Evolutionary conservation across 768 basidiomycete species (phyloP).

Genomic region (Collybia mongolica): DNA sequence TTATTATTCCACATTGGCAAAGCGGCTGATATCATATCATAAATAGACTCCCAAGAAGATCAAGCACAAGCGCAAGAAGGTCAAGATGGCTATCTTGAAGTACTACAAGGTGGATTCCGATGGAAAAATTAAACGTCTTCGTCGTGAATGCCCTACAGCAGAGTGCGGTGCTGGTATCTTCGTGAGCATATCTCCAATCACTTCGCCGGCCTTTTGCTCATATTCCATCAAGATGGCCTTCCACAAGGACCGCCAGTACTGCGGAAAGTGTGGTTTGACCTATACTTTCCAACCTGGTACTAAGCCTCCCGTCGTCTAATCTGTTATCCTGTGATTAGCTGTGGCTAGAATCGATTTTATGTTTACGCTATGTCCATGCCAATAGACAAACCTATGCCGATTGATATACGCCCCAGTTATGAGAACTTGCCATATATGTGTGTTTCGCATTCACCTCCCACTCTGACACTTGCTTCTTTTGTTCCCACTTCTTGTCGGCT

Average conservation of each 20-base stretch:
- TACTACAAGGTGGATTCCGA: conserved; percentile 99
- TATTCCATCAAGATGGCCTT: conserved; percentile 80
- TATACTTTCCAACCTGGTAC: conserved; percentile 82
- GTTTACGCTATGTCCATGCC: no score
- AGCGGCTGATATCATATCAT: no score
- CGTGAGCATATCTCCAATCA: conserved; percentile 42
- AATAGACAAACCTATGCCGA: no score
- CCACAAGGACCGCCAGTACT: conserved; percentile 98
- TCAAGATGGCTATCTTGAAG: conserved; percentile 99
- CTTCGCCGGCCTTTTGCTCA: conserved; percentile 14
- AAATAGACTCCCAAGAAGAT: conserved; percentile 94
- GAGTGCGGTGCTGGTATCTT: conserved; percentile 87
- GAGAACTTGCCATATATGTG: no score
- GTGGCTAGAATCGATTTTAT: no score
- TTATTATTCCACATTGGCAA: no score
- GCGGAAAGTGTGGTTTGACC: conserved; percentile 91
- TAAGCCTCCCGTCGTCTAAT: conserved; percentile 72
- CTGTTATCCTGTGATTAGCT: neutral
- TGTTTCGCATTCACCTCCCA: no score
- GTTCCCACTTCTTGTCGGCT: no score
- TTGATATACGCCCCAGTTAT: no score
- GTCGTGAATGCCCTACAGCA: conserved; percentile 90
- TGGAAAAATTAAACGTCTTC: conserved; percentile 98
- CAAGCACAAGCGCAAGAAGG: conserved; percentile 99
- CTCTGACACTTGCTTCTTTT: no score